Conservation (phyloP, 1,284 basidiomycete genomes). For the Rhodotorula sp. region DNA sequence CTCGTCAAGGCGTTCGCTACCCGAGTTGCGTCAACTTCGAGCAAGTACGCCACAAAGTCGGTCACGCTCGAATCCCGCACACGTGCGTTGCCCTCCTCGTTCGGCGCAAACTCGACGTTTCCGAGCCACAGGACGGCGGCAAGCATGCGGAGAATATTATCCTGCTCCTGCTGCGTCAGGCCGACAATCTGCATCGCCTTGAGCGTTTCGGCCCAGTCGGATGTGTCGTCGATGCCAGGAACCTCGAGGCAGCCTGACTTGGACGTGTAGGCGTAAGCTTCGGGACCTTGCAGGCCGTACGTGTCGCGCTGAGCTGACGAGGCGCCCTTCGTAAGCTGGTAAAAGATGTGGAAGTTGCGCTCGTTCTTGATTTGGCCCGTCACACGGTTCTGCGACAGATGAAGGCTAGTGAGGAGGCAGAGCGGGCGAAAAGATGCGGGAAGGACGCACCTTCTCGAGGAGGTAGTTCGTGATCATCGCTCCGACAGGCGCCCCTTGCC, state of each 20-base stretch:
- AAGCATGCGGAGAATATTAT: slow-evolving; percentile 89
- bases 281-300: slow-evolving; percentile 95
- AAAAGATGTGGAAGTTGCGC: slow-evolving; percentile 99
- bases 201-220: slow-evolving; percentile 86
- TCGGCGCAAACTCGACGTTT: slow-evolving; percentile 86
- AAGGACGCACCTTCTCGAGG: slow-evolving; percentile 71
- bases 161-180: slow-evolving; percentile 77
- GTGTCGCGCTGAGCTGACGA: slow-evolving; percentile 83
- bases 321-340: slow-evolving; percentile 97
- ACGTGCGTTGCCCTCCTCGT: slow-evolving; percentile 72
- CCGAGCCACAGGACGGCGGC: slow-evolving; percentile 94
- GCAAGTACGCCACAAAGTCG: slow-evolving; percentile 91
- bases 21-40: slow-evolving; percentile 76
- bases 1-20: slow-evolving; percentile 85
- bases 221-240: slow-evolving; percentile 80
- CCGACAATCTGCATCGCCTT: slow-evolving; percentile 94
- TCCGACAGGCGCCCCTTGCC: slow-evolving; percentile 86
- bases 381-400: slow-evolving; percentile 69
- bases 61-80: slow-evolving; percentile 84
- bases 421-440: background rate
- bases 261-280: slow-evolving; percentile 91
- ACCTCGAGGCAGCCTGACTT: slow-evolving; percentile 90
- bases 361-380: slow-evolving; percentile 96
- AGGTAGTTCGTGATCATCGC: slow-evolving; percentile 99
- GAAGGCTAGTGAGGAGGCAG: background rate